Percentiles rank a stretch among this genome's conserved stretches.
Conservation (phyloP, 1,139 yeast species). For the Scheffersomyces insectosa region DNA sequence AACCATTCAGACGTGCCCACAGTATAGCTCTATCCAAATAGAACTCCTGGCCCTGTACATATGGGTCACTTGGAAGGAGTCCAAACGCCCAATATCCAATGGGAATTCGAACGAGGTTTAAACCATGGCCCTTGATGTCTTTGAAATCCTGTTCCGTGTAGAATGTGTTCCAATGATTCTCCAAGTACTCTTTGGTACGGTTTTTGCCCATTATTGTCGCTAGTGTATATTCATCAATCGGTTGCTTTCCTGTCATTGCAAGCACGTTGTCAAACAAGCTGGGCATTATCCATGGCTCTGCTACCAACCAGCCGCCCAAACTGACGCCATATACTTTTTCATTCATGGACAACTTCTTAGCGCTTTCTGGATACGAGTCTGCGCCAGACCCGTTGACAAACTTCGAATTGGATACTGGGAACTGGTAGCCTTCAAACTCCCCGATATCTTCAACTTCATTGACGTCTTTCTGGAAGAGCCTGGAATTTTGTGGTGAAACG, state of each 20-base stretch:
- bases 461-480: no score
- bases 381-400: no score
- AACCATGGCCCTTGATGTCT: conserved; percentile 62
- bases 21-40: conserved; percentile 73
- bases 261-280: conserved; percentile 55
- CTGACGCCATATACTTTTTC: conserved; percentile 74
- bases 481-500: no score
- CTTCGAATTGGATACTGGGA: no score
- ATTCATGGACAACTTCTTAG: conserved; percentile 8
- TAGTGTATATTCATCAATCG: conserved; percentile 84
- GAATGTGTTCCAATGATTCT: conserved; percentile 79
- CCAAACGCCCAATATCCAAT: conserved; percentile 96
- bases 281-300: conserved; percentile 85
- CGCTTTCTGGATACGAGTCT: no score
- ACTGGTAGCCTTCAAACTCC: no score
- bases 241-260: conserved; percentile 40
- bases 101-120: conserved; percentile 87
- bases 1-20: conserved; percentile 66
- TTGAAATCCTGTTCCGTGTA: conserved; percentile 72
- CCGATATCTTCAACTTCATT: no score
- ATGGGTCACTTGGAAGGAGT: conserved; percentile 69
- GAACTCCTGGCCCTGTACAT: conserved; percentile 78
- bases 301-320: conserved; percentile 89
- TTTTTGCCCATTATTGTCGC: conserved; percentile 63
- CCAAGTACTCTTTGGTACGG: conserved; percentile 52